Evolutionary conservation across 768 basidiomycete species (phyloP).

Genomic region (Suillus variegatus): DNA sequence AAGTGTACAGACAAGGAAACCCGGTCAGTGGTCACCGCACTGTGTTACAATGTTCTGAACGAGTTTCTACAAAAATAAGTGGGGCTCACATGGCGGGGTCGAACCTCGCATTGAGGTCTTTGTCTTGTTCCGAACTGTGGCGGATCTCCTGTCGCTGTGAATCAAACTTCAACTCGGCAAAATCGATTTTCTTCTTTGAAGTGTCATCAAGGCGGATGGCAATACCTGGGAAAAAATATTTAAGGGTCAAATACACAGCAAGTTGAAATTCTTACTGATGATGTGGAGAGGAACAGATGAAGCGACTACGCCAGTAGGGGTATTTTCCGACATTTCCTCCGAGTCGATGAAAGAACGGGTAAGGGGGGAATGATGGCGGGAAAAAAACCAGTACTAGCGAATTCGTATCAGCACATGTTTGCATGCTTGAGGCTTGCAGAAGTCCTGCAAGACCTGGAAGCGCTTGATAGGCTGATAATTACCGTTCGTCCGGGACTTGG

Average conservation of each 20-base stretch:
- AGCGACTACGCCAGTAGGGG: background rate
- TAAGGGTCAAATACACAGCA: background rate
- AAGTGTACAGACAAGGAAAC: conserved; percentile 5
- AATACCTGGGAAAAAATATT: background rate
- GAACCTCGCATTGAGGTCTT: background rate
- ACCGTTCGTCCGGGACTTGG: background rate
- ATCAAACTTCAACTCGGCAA: conserved; percentile 2
- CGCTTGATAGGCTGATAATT: background rate
- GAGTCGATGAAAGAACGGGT: background rate
- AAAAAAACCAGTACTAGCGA: background rate
- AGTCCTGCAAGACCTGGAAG: background rate
- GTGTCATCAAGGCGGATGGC: background rate
- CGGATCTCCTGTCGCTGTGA: background rate
- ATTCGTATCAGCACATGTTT: background rate
- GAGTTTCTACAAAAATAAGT: background rate
- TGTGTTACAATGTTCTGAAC: background rate
- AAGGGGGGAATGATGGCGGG: background rate
- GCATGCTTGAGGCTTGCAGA: background rate
- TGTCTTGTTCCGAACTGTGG: background rate
- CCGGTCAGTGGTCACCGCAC: conserved; percentile 5
- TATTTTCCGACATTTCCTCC: background rate
- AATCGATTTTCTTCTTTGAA: conserved; percentile 7
- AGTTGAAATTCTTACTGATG: background rate
- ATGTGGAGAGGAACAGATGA: background rate
- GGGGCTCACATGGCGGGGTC: conserved; percentile 4